A percentile compares a stretch with the other conserved stretches of the same genome.
Evolutionary conservation across 2,329 filamentous ascomycete species (phyloP).

Genomic region (Falciphora oryzae): DNA sequence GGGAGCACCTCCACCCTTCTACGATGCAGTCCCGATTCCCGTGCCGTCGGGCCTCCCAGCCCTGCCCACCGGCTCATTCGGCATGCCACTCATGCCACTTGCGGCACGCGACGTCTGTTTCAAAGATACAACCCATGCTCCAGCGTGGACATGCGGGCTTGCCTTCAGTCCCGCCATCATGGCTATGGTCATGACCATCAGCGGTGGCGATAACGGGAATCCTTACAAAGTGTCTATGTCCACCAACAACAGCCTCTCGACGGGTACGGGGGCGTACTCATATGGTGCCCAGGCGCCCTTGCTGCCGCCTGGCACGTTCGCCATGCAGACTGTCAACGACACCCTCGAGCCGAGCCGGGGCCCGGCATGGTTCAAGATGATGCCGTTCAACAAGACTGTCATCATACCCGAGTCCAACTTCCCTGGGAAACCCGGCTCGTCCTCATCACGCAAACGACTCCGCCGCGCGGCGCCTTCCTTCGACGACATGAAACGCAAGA

Average conservation of each 20-base stretch:
- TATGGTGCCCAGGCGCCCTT: constrained; percentile 51
- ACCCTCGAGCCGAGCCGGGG: constrained; percentile 40
- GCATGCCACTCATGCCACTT: constrained; percentile 46
- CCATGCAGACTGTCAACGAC: constrained; percentile 46
- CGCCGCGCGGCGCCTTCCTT: constrained; percentile 11
- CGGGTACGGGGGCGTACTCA: constrained; percentile 32
- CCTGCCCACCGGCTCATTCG: constrained; percentile 49
- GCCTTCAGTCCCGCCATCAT: constrained; percentile 31
- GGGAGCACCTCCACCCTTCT: constrained; percentile 24
- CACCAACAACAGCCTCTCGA: constrained; percentile 28
- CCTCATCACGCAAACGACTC: neutral
- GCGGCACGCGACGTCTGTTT: constrained; percentile 51
- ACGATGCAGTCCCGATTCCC: constrained; percentile 45
- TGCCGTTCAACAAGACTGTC: constrained; percentile 51
- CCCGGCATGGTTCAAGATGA: constrained; percentile 46
- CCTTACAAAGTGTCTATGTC: constrained; percentile 9
- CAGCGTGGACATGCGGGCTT: constrained; percentile 58
- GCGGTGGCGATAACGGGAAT: neutral
- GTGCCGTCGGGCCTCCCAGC: constrained; percentile 45
- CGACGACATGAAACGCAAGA: constrained; percentile 32
- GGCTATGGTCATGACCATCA: constrained; percentile 5
- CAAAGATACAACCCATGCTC: constrained; percentile 44
- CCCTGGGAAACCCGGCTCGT: constrained; percentile 8
- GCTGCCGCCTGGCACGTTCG: constrained; percentile 28
- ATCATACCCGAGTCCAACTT: constrained; percentile 37